Percentiles rank a stretch among this genome's conserved stretches.
phyloP scores from a whole-genome alignment of 169 alveolate species.

The Plasmodium inui region DNA sequence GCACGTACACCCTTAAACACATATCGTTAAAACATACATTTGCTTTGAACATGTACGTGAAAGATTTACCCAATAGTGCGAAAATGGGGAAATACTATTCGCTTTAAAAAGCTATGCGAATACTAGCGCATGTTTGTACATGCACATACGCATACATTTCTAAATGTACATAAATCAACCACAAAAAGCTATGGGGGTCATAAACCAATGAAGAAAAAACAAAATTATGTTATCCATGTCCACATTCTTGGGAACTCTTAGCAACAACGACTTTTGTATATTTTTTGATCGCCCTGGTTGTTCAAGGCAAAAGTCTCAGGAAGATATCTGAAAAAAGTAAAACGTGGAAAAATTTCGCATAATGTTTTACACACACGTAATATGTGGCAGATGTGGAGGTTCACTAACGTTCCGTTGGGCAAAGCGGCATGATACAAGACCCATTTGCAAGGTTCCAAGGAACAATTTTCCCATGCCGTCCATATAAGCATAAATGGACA shows the following conservation, averaged over 20 bases:
- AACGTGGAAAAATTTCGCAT: background rate
- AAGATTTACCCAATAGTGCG: background rate
- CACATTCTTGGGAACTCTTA: constrained; percentile 22
- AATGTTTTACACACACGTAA: background rate
- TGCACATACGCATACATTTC: background rate
- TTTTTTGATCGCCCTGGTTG: constrained; percentile 52
- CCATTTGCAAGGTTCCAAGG: background rate
- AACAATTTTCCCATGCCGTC: background rate
- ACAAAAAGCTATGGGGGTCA: constrained; percentile 23
- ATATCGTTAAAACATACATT: constrained; percentile 12
- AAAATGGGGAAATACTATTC: constrained; percentile 1
- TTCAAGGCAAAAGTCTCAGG: constrained; percentile 73
- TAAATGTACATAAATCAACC: background rate
- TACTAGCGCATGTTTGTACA: background rate
- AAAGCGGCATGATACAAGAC: background rate
- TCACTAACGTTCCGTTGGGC: background rate
- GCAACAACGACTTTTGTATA: constrained; percentile 64
- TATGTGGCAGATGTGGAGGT: background rate
- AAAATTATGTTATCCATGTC: constrained; percentile 10
- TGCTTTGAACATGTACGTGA: background rate
- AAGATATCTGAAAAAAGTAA: constrained; percentile 54
- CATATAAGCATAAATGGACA: background rate
- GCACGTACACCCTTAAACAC: background rate
- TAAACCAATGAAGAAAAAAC: constrained; percentile 14
- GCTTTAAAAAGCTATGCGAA: background rate